A percentile compares a stretch with the other conserved stretches of the same genome.
Conservation (phyloP, 2,329 filamentous ascomycete species). For the Emergomyces pasteurianus region DNA sequence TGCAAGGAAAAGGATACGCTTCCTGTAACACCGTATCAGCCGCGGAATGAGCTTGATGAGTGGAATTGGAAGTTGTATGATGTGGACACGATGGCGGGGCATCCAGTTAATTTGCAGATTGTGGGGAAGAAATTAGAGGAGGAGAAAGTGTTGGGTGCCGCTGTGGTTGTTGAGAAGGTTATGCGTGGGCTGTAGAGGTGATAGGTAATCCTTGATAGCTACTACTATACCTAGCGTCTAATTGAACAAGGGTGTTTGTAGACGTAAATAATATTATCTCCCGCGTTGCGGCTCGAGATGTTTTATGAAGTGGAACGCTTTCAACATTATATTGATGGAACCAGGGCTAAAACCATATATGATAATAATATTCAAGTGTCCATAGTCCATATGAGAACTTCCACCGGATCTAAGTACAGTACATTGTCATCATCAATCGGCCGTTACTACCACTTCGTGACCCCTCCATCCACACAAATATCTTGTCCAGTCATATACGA, state of each 20-base stretch:
- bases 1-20: slow-evolving; percentile 29
- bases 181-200: background rate
- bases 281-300: background rate
- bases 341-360: background rate
- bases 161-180: slow-evolving; percentile 24
- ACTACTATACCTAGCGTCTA: no score
- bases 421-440: background rate
- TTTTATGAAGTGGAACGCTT: background rate
- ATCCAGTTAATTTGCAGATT: slow-evolving; percentile 44
- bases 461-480: slow-evolving; percentile 70
- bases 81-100: slow-evolving; percentile 27
- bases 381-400: background rate
- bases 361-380: background rate
- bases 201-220: no score
- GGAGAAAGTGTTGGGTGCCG: slow-evolving; percentile 41
- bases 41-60: slow-evolving; percentile 40
- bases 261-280: background rate
- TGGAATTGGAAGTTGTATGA: slow-evolving; percentile 43
- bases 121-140: slow-evolving; percentile 42
- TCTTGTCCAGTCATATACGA: slow-evolving; percentile 40
- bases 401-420: background rate
- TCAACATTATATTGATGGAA: no score
- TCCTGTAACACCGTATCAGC: slow-evolving; percentile 27
- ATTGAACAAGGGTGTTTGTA: background rate
- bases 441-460: slow-evolving; percentile 29